phyloP scores from a whole-genome alignment of 2,329 filamentous ascomycete genomes.

The Leptographium procerum region DNA sequence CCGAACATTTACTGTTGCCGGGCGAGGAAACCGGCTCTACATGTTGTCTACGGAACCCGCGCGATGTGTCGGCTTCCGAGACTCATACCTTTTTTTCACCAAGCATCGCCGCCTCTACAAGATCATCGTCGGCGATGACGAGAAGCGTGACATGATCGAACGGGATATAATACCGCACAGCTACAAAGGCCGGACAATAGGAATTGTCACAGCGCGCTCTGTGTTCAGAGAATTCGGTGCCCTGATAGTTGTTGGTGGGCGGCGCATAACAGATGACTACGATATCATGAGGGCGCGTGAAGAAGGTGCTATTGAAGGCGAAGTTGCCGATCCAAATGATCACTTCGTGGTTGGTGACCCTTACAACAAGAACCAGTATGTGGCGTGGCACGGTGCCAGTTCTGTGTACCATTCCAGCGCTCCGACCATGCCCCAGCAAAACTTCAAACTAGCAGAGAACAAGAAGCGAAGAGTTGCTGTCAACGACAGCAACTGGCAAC shows the following conservation, averaged over 20 bases:
- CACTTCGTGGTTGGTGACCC: constrained; percentile 62
- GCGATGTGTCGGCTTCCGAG: constrained; percentile 89
- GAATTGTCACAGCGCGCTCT: constrained; percentile 89
- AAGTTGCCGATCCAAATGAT: constrained; percentile 85
- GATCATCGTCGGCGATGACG: constrained; percentile 95
- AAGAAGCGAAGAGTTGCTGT: constrained; percentile 82
- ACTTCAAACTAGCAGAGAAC: constrained; percentile 59
- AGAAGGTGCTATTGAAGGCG: constrained; percentile 74
- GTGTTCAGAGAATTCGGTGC: constrained; percentile 96
- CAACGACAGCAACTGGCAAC: constrained; percentile 91
- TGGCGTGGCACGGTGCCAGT: constrained; percentile 96
- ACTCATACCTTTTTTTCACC: constrained; percentile 98
- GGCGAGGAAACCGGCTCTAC: constrained; percentile 76
- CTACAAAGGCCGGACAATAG: constrained; percentile 96
- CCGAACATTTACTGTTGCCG: constrained; percentile 83
- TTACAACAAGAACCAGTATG: constrained; percentile 99
- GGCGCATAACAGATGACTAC: constrained; percentile 81
- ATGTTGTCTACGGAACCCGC: constrained; percentile 98
- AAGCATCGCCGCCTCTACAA: constrained; percentile 96
- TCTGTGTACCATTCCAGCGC: constrained; percentile 82
- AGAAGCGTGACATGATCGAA: constrained; percentile 93
- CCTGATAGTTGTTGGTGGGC: constrained; percentile 84
- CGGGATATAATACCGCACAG: constrained; percentile 93
- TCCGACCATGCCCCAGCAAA: constrained; percentile 63
- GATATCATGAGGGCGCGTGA: constrained; percentile 63